Evolutionary conservation across 768 basidiomycete genomes (phyloP), one percentile per base, ranked within the genome.

Genomic region (Myochromella boudieri): DNA sequence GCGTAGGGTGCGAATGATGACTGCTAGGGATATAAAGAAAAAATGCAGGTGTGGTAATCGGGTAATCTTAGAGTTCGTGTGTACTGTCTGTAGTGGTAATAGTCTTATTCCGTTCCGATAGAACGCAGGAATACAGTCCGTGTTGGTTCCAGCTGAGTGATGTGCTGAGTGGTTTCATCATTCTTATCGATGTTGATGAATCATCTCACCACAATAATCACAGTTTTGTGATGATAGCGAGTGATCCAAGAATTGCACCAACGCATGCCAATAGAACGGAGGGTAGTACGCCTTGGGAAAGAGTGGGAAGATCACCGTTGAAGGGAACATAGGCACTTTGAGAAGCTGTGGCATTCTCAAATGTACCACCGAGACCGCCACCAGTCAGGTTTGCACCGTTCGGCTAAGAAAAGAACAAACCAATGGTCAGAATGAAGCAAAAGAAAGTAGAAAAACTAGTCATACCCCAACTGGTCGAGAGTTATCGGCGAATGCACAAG

Each of bases 311-410:
- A 10, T 56, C 69, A 17, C 60, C 67, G 52, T 81, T 81, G 62
- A 82, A 83, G 2, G 76, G 78, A 27, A 74, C 57, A 59, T 70
- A 81, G 3, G 73, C 58, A 0, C 68, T 51, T 18, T 60, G 53
- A 6, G 69, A 42, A 2, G 66, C 17, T 2, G 66, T 26, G 8
- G 58, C 33, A 20, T 55, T 39, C 20, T 52, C 54, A 46, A 65
- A 70, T 11, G 56, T 37, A n/a, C 68, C 64, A 6, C 76, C 77
- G 1, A 67, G 69, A 25, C 76, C 76, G 17, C 83, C 84, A 4
- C 81, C 82, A 8, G 85, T 87, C 40, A 87, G 60, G 54, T 86
- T 86, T 27, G 77, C 80, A 37, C 84, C 83, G 52, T 87, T 85
- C 1, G 84, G 78, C 78, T 85, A 47, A 21, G 31, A 46, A 37